phyloP scores from a whole-genome alignment of 352 stramenopile genomes.

The Elongisporangium prolatum region DNA sequence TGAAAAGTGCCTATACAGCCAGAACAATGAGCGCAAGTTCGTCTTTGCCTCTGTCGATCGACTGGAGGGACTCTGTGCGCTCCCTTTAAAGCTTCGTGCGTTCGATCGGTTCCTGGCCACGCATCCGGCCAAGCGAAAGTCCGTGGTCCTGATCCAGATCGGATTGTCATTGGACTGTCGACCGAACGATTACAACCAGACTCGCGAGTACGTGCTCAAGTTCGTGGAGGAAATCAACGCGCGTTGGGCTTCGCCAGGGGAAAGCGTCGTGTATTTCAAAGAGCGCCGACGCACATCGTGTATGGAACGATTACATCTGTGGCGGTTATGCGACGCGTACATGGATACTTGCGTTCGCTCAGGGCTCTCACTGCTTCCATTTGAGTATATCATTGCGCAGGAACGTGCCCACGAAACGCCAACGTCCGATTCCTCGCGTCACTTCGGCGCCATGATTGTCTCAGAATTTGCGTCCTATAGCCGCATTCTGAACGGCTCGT shows the following conservation, averaged over 20 bases:
- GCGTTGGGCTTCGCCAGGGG: slow-evolving; percentile 47
- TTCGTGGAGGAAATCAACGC: slow-evolving; percentile 93
- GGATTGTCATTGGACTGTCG: slow-evolving; percentile 65
- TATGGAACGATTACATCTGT: slow-evolving; percentile 63
- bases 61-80: slow-evolving; percentile 94
- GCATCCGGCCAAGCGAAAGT: slow-evolving; percentile 62
- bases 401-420: slow-evolving; percentile 36
- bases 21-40: slow-evolving; percentile 31
- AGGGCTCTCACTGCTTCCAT: slow-evolving; percentile 66
- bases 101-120: slow-evolving; percentile 94
- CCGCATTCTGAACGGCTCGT: slow-evolving; percentile 93
- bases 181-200: slow-evolving; percentile 93
- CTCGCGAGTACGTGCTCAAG: slow-evolving; percentile 85
- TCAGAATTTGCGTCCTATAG: slow-evolving; percentile 97
- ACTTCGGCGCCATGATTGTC: slow-evolving; percentile 89
- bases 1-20: slow-evolving; percentile 28
- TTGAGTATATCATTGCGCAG: slow-evolving; percentile 74
- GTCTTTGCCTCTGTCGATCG: slow-evolving; percentile 91
- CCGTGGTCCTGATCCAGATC: slow-evolving; percentile 78
- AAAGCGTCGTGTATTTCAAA: slow-evolving; percentile 69
- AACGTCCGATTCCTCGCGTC: slow-evolving; percentile 17
- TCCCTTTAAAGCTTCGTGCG: slow-evolving; percentile 95
- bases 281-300: slow-evolving; percentile 64
- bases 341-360: slow-evolving; percentile 64
- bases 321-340: slow-evolving; percentile 64